Conservation (phyloP, 768 basidiomycete species). For the Auriscalpium orientale region DNA sequence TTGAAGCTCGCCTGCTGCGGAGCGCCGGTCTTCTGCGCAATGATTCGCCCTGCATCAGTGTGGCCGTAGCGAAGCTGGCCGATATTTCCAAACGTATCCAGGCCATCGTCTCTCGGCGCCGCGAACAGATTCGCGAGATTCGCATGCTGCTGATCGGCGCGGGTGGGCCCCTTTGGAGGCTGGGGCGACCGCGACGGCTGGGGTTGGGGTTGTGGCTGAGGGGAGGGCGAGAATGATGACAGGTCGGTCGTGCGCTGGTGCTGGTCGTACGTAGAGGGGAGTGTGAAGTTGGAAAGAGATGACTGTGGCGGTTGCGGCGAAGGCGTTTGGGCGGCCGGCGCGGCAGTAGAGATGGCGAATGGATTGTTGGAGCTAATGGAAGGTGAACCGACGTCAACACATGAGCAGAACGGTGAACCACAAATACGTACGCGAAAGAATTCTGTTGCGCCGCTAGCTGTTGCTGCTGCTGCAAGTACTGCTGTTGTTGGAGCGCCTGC, state of each 20-base stretch:
- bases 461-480: slow-evolving; percentile 7
- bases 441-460: slow-evolving; percentile 51
- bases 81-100: slow-evolving; percentile 93
- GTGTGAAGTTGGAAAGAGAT: slow-evolving; percentile 50
- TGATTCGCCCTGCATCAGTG: slow-evolving; percentile 20
- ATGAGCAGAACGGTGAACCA: background rate
- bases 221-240: slow-evolving; percentile 33
- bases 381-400: slow-evolving; percentile 2
- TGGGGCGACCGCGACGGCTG: slow-evolving; percentile 11
- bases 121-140: slow-evolving; percentile 79
- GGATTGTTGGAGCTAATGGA: slow-evolving; percentile 84
- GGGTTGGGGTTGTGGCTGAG: slow-evolving; percentile 30
- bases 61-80: slow-evolving; percentile 57
- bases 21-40: slow-evolving; percentile 26
- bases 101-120: slow-evolving; percentile 77
- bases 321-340: slow-evolving; percentile 23
- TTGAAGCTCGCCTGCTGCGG: slow-evolving; percentile 36
- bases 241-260: slow-evolving; percentile 33
- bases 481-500: slow-evolving; percentile 28
- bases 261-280: slow-evolving; percentile 56
- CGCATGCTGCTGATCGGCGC: slow-evolving; percentile 62
- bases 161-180: slow-evolving; percentile 23
- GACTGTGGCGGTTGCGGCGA: slow-evolving; percentile 25
- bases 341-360: slow-evolving; percentile 50
- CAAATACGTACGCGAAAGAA: slow-evolving; percentile 56